A percentile compares a stretch with the other conserved stretches of the same genome.
These are phyloP conservation scores for Mortierella sp. DNA, from an alignment of 371 early-diverging fungal species.

Conservation along the genomic window DNA sequence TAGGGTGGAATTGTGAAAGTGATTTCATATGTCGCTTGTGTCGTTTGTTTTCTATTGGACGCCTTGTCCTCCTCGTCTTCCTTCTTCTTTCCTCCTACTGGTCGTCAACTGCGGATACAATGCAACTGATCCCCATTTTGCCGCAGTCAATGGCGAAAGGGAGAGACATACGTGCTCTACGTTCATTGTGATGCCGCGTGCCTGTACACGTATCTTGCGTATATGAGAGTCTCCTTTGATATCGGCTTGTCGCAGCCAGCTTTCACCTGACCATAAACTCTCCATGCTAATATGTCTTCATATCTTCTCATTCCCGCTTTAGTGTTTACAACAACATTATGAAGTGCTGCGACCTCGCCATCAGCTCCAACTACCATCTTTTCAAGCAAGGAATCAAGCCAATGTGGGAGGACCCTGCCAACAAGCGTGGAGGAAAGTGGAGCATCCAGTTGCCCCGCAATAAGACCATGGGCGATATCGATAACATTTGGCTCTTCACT, in stretches of 20 bases:
- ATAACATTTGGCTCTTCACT: slow-evolving; percentile 89
- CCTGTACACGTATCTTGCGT: neutral
- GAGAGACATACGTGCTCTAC: slow-evolving; percentile 5
- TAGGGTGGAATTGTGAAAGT: too few relatives aligned
- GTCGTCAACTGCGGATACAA: slow-evolving; percentile 17
- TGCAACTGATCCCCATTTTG: neutral
- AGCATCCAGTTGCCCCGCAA: slow-evolving; percentile 84
- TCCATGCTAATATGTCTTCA: neutral
- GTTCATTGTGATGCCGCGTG: neutral
- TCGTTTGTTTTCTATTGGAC: neutral
- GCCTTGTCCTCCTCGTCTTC: slow-evolving; percentile 6
- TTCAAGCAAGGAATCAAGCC: slow-evolving; percentile 98
- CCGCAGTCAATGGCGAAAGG: slow-evolving; percentile 12
- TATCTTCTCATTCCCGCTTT: slow-evolving; percentile 7
- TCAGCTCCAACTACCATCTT: slow-evolving; percentile 94
- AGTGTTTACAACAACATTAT: slow-evolving; percentile 93
- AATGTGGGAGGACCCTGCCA: slow-evolving; percentile 99
- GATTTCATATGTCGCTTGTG: slow-evolving; percentile 5
- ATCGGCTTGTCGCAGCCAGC: neutral
- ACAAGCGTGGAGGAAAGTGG: slow-evolving; percentile 98
- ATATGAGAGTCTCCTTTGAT: neutral
- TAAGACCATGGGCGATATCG: slow-evolving; percentile 82
- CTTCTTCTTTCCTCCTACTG: neutral
- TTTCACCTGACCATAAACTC: neutral
- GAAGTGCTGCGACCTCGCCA: slow-evolving; percentile 83